Evolutionary conservation across 2,329 filamentous ascomycete species (phyloP), one percentile per base, ranked within the genome.

Genomic region (Graphiopsis chlorocephala): DNA sequence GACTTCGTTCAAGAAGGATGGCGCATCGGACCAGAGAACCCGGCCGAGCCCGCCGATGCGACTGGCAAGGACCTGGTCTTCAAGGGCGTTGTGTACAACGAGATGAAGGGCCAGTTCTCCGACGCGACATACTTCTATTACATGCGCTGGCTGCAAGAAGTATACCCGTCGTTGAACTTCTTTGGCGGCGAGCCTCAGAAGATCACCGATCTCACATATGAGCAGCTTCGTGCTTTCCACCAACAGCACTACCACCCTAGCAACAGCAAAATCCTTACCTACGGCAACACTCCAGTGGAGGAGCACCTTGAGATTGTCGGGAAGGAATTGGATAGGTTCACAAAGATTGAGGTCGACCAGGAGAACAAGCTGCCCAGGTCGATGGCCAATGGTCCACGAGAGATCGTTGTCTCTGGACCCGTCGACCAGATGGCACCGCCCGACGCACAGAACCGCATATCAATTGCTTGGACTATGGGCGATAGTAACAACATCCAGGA

Each of bases 61-160:
- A 66, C 83, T 77, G 67, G 81, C 76, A 72, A 77, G 68, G 86
- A 88, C 76, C 80, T 96, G 47, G 91, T 97, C 0, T 98, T 98
- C 84, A 98, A 98, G 80, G 94, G 94, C 28, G 95, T 98, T 1
- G 94, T 98, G 0, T 98, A 98, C 81, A 99, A 99, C 73, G 95
- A 99, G 81, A 99, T 99, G 95, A 99, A 99, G 80, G 95, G 95
- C 0, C 93, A 97, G 75, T 96, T 98, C 89, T 98, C 95, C 2
- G 95, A 99, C 77, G 93, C 94, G 7, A 92, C 92, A 70, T 99
- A 99, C 73, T 82, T 98, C 0, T 99, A 92, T 81, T 98, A 97
- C 77, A 96, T 97, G 70, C 86, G 90, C 61, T 99, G 96, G 78
- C 92, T 96, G 75, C 93, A 98, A 72, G 90, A 95, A 75, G 92